phyloP scores from a whole-genome alignment of 2,329 filamentous ascomycete species.

The Aspergillus neoniger region DNA sequence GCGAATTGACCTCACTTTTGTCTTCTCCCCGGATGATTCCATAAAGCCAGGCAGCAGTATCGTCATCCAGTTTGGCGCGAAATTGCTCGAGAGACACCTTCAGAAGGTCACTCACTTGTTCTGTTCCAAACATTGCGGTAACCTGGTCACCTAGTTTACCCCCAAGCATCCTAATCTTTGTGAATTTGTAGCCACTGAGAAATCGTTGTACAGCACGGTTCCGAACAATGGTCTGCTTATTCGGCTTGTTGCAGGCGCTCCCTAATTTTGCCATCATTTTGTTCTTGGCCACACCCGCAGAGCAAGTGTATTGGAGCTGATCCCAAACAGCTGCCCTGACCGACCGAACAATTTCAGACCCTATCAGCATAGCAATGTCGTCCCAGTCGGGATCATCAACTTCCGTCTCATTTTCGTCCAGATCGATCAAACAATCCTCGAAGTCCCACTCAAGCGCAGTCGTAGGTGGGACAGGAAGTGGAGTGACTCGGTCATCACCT shows the following conservation, averaged over 20 bases:
- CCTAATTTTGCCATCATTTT: constrained; percentile 96
- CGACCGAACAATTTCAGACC: constrained; percentile 81
- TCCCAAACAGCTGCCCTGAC: constrained; percentile 70
- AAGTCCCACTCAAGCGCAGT: constrained; percentile 79
- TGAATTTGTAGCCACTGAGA: constrained; percentile 82
- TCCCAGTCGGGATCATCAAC: constrained; percentile 92
- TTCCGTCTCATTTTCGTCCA: constrained; percentile 72
- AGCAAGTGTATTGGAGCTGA: constrained; percentile 83
- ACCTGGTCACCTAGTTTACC: constrained; percentile 92
- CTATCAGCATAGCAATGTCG: constrained; percentile 82
- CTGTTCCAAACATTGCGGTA: constrained; percentile 76
- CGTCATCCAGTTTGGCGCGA: constrained; percentile 75
- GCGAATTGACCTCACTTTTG: constrained; percentile 80
- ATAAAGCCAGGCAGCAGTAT: constrained; percentile 84
- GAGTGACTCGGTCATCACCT: constrained; percentile 52
- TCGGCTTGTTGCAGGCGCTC: constrained; percentile 88
- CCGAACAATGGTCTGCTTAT: constrained; percentile 89
- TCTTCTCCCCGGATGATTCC: constrained; percentile 84
- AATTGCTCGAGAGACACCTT: constrained; percentile 72
- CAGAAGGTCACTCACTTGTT: constrained; percentile 74
- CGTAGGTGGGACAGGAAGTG: constrained; percentile 70
- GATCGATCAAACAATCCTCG: constrained; percentile 73
- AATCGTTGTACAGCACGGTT: constrained; percentile 80
- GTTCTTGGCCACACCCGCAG: constrained; percentile 83
- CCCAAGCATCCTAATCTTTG: constrained; percentile 91